phyloP scores from a whole-genome alignment of 495 filamentous ascomycete genomes.

The Beverwykella pulmonaria region DNA sequence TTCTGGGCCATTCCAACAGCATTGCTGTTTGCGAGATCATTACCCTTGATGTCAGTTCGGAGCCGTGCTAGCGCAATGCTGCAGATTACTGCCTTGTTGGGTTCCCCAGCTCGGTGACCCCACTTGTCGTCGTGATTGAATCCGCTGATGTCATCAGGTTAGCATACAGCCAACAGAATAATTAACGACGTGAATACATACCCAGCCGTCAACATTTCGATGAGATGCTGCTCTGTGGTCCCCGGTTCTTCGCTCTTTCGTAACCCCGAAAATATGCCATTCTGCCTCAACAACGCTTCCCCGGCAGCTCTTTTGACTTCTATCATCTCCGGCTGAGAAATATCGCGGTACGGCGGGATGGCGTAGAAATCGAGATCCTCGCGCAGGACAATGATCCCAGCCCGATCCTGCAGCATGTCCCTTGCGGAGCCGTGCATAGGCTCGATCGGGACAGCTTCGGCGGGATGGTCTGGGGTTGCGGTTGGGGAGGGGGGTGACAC shows the following conservation, averaged over 20 bases:
- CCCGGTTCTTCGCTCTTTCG: conserved; percentile 93
- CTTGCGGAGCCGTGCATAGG: conserved; percentile 68
- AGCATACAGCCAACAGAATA: not conserved
- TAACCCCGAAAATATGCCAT: conserved; percentile 94
- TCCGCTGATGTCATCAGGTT: conserved; percentile 62
- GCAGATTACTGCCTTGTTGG: conserved; percentile 97
- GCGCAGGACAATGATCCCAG: conserved; percentile 94
- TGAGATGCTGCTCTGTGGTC: conserved; percentile 96
- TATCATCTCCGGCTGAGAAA: conserved; percentile 88
- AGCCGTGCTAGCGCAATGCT: conserved; percentile 90
- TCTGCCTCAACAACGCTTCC: conserved; percentile 79
- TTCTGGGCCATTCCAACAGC: conserved; percentile 98
- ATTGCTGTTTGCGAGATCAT: conserved; percentile 70
- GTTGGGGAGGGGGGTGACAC: conserved; percentile 63
- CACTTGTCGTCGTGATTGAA: conserved; percentile 94
- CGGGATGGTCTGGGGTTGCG: conserved; percentile 42
- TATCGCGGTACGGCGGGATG: conserved; percentile 85
- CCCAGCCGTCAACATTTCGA: conserved; percentile 99
- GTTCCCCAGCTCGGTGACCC: conserved; percentile 94
- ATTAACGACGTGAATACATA: conserved; percentile 49
- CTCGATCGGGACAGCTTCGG: conserved; percentile 68
- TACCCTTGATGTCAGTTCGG: conserved; percentile 84
- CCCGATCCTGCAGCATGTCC: conserved; percentile 82
- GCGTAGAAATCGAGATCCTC: conserved; percentile 98
- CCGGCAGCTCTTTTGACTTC: conserved; percentile 95